Percentiles rank a stretch among this genome's conserved stretches.
phyloP scores from a whole-genome alignment of 2,329 filamentous ascomycete genomes.

The Pseudogymnoascus sp. region DNA sequence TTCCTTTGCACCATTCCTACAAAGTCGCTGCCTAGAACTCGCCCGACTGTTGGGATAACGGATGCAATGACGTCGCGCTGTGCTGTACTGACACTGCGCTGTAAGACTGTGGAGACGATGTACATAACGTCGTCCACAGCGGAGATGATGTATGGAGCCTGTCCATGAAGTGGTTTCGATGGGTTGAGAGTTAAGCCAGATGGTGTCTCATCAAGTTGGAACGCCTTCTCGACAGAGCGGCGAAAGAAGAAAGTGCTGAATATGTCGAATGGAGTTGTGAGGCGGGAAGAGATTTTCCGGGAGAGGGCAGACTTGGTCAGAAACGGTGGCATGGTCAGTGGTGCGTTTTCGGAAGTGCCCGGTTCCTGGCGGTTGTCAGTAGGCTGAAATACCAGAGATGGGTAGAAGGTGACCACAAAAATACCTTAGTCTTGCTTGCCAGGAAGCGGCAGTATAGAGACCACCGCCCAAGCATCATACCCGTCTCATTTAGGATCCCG shows the following conservation, averaged over 20 bases:
- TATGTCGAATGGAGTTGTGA: slow-evolving; percentile 74
- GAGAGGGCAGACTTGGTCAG: slow-evolving; percentile 70
- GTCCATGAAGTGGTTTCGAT: slow-evolving; percentile 61
- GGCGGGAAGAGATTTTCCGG: slow-evolving; percentile 66
- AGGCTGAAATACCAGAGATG: slow-evolving; percentile 11
- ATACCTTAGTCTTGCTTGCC: slow-evolving; percentile 73
- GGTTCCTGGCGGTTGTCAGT: slow-evolving; percentile 40
- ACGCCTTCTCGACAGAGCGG: slow-evolving; percentile 91
- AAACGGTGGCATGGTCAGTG: slow-evolving; percentile 62
- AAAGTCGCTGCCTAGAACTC: slow-evolving; percentile 81
- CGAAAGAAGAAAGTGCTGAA: slow-evolving; percentile 98
- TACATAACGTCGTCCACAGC: slow-evolving; percentile 99
- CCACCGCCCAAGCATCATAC: slow-evolving; percentile 89
- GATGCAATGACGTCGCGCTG: slow-evolving; percentile 70
- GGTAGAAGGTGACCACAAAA: slow-evolving; percentile 26
- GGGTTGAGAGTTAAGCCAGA: slow-evolving; percentile 68
- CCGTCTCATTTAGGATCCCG: slow-evolving; percentile 74
- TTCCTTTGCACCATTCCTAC: slow-evolving; percentile 95
- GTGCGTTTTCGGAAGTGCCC: slow-evolving; percentile 42
- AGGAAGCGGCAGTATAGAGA: slow-evolving; percentile 86
- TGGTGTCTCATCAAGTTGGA: slow-evolving; percentile 88
- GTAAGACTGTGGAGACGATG: slow-evolving; percentile 86
- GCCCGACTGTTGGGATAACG: slow-evolving; percentile 68
- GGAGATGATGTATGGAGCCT: slow-evolving; percentile 84
- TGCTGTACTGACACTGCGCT: slow-evolving; percentile 77